Evolutionary conservation across 148 eudicot genomes (phyloP), one percentile per base, ranked within the genome.

Genomic region (Heliamphora exappendiculata): DNA sequence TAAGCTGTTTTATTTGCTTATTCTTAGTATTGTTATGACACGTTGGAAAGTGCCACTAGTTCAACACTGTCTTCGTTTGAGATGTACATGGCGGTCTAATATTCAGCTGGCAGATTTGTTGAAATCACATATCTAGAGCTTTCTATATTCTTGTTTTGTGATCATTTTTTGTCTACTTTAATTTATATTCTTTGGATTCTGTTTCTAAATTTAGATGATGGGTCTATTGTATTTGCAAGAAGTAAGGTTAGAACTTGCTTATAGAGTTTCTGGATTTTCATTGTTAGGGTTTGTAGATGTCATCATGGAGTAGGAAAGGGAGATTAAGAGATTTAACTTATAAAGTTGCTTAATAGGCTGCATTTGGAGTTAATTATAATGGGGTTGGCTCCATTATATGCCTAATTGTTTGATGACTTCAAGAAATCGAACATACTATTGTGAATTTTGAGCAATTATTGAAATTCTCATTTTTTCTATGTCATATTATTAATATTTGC

Each of bases 391-490:
- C 28, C 70, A 37, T 33, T 63, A 63, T 39, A 36, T 66, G 3
- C 10, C 16, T 63, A 19, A 16, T 59, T n/a, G 24, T 22, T 49
- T 59, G 41, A 31, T 24, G 42, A 11, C 22, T 65, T 49, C 51
- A 76, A 51, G n/a, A 14, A 57, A 13, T 37, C 7, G 12, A 36
- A n/a, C 19, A 29, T 33, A 10, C 31, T n/a, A 11, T 54, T 22
- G 24, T 73, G 29, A 47, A 72, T 22, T 34, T 20, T 54, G 62
- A 37, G 65, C 49, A 73, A 73, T 55, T 12, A 36, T 73, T 17
- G 14, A 22, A 28, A 33, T 55, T 33, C 13, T 51, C 20, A 9
- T 72, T 76, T 63, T n/a, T 5, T 66, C 62, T 20, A 3, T 75
- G 11, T 70, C 74, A 28, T 29, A 47, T 29, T 31, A 6, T 69